Base-by-base conservation (phyloP, 352 stramenopile species). In the Phytophthora citrophthora region DNA sequence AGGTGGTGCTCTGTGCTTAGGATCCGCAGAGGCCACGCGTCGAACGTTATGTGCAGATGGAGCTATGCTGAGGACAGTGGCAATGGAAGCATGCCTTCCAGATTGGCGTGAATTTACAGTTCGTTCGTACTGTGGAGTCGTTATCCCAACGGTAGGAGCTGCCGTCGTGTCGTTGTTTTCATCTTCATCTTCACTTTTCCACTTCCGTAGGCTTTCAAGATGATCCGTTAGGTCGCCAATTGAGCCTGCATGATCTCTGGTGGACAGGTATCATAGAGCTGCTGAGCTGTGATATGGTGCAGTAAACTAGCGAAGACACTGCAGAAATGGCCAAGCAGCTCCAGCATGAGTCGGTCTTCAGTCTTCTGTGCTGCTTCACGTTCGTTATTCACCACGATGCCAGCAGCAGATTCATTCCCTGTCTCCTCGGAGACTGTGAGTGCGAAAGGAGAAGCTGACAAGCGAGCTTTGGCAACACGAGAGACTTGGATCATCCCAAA, bases 401-500 rank as follows among this genome's bases (percentile, higher is more conserved):
- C 48, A 36, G 51, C 38, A 5, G 55, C 53, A 6, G 53, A 61
- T 8, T 49, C 26, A 16, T 39, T 61, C 10, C 23, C 49, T n/a
- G 27, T 13, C 29, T n/a, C 32, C 20, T 74, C 61, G 0, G 56
- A 64, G 10, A 48, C n/a, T 15, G 50, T 73, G 20, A 76, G 49
- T 18, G 52, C 62, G 24, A 74, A 61, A 9, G 61, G 48, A 27
- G 64, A 70, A 36, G 67, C 36, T 8, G 56, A 64, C 18, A 74
- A 32, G 0, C 50, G 55, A 32, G 64, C 61, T 13, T 63, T 68
- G 10, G 70, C 63, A 9, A 76, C 76, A 5, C 82, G 76, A 38
- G 82, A 74, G 15, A 90, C 80, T 55, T 94, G 83, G 15, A 92
- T 64, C 61, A 94, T 79, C 2, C 85, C 83, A 23, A 91, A 76